phyloP scores from a whole-genome alignment of 495 filamentous ascomycete species.

The Annulohypoxylon nitens region DNA sequence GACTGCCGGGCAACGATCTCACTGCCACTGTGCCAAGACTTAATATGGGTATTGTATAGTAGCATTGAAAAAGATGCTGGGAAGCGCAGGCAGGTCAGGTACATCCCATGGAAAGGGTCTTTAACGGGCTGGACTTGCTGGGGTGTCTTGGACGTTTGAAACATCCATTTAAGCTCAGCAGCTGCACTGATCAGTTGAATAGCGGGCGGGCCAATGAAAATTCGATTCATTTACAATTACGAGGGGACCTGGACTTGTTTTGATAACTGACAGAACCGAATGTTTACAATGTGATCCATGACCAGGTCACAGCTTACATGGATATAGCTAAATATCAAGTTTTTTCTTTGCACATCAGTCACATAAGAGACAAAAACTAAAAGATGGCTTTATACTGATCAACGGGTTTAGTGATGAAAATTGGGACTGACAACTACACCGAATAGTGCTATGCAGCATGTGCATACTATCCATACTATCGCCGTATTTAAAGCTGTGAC shows the following conservation, averaged over 20 bases:
- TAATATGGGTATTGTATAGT: conserved; percentile 14
- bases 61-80: conserved; percentile 34
- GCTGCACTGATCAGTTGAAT: conserved; percentile 6
- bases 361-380: conserved; percentile 16
- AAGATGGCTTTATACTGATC: conserved; percentile 42
- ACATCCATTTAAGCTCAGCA: conserved; percentile 15
- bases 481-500: conserved; percentile 2
- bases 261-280: background rate
- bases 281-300: background rate
- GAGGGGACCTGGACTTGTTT: background rate
- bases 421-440: conserved; percentile 17
- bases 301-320: background rate
- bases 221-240: conserved; percentile 7
- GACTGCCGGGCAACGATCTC: conserved; percentile 46
- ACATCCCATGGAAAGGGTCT: background rate
- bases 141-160: conserved; percentile 21
- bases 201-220: conserved; percentile 13
- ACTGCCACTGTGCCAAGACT: conserved; percentile 41
- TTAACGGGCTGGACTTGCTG: background rate
- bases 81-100: conserved; percentile 12
- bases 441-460: too few relatives aligned
- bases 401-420: conserved; percentile 40
- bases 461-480: background rate
- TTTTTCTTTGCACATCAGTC: conserved; percentile 8
- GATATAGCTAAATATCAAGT: conserved; percentile 10